Conservation (phyloP, 192 early-diverging fungal species). For the Backusella tuberculispora region DNA sequence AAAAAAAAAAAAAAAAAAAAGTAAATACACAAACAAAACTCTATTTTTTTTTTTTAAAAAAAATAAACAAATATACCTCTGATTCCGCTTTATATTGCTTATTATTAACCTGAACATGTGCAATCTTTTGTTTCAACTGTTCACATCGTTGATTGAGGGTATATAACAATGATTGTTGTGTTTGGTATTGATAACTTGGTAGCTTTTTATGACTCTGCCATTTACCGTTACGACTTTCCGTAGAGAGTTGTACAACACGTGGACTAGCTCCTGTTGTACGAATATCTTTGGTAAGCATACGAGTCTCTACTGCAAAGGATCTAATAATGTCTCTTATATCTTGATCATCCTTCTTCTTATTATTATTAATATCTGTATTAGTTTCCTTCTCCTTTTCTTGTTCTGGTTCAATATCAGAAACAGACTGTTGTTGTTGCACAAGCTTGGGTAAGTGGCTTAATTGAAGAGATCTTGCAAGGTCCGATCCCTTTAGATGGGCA, state of each 20-base stretch:
- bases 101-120: neutral
- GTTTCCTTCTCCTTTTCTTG: neutral
- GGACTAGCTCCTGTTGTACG: slow-evolving; percentile 49
- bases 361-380: neutral
- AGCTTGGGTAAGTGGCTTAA: slow-evolving; percentile 18
- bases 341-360: neutral
- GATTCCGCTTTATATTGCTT: neutral
- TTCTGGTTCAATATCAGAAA: slow-evolving; percentile 15
- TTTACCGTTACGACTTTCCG: slow-evolving; percentile 24
- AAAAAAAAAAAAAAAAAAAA: neutral
- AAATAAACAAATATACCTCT: neutral
- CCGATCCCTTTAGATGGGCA: slow-evolving; percentile 70
- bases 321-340: slow-evolving; percentile 29
- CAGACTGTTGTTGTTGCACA: neutral
- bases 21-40: neutral
- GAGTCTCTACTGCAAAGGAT: slow-evolving; percentile 53
- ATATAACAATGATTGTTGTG: slow-evolving; percentile 54
- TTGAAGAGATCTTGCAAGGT: slow-evolving; percentile 47
- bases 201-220: slow-evolving; percentile 51
- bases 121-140: slow-evolving; percentile 43
- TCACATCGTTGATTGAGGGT: slow-evolving; percentile 57
- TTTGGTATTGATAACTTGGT: slow-evolving; percentile 59
- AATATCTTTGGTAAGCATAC: slow-evolving; percentile 51
- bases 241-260: slow-evolving; percentile 51
- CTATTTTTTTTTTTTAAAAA: neutral